Evolutionary conservation across 495 filamentous ascomycete genomes (phyloP), one percentile per base, ranked within the genome.

Genomic region (Neurospora tetraspora): DNA sequence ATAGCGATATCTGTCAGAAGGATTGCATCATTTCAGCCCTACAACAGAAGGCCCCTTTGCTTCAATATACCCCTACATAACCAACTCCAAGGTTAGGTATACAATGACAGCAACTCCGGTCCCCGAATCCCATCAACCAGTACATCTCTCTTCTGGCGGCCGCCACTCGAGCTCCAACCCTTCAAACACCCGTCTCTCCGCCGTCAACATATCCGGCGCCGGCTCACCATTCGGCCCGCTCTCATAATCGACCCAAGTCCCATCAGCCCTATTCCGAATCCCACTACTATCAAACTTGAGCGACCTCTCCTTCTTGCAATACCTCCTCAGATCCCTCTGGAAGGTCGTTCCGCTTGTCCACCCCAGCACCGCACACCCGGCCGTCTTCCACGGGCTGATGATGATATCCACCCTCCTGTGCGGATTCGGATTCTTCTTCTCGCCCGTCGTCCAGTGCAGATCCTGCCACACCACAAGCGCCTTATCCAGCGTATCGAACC

Each of bases 321-420:
- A 95, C 69, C 90, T 81, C 45, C 94, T 83, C 71, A 99, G 77
- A 80, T 99, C 96, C 39, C 96, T 84, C 83, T 97, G 88, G 77
- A 97, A 99, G 0, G 94, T 97, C 6, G 89, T 93, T 10, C 90
- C 96, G 3, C 93, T 92, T 16, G 91, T 90, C 96, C 95, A 98
- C 4, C 93, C 94, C 5, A 94, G 81, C 4, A 98, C 86, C 0
- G 93, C 96, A 76, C 94, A 97, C 0, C 96, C 96, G 4, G 91
- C 88, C 4, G 93, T 96, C 39, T 88, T 90, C 91, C 94, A 96
- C 1, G 94, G 94, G 20, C 89, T 89, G 72, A 98, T 86, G 77
- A 99, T 97, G 73, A 99, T 97, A 78, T 98, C 95, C 8, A 99
- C 94, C 20, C 94, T 86, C 23, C 94, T 88, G 77, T 97, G 94